Evolutionary conservation across 345 rosid species (phyloP), one percentile per base, ranked within the genome.

Genomic region (Capsella bursapastoris): DNA sequence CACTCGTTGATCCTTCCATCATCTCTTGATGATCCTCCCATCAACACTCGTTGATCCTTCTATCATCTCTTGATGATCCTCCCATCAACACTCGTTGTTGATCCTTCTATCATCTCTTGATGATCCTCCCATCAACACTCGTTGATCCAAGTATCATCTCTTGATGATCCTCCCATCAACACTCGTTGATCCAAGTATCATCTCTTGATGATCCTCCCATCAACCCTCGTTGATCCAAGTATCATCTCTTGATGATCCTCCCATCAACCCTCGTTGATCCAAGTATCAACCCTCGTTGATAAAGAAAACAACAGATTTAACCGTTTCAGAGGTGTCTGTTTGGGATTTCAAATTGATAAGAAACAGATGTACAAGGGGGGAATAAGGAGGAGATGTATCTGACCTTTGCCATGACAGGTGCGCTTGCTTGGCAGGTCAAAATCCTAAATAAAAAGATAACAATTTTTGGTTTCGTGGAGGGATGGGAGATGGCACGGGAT

Each of bases 401-500:
- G 68, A 50, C 60, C 68, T 49, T 71, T 71, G 68, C 68, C 75
- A 61, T 61, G 75, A 37, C 75, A 38, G 67, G 75, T 71, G 75
- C 60, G 75, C 75, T 71, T 71, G 68, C 68, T 71, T 52, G 75
- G 75, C 68, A 49, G 60, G 75, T 71, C 67, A 25, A 35, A 35
- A 70, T 2, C 74, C 47, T 31, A 15, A 13, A 70, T 44, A 59
- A 58, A 58, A 47, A 34, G 13, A 18, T 18, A 22, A 7, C 5
- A 4, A 4, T 45, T 57, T 57, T 69, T 13, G 74, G 57, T 44
- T 57, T n/a, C 7, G 51, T 8, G 25, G 73, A 69, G 64, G 56
- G 64, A 57, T 16, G 55, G 52, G 56, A 44, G 73, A 69, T 57
- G 73, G 55, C 9, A 44, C 64, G 45, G 45, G 56, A 43, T 44